phyloP scores from a whole-genome alignment of 768 basidiomycete species.

The Cystofilobasidium capitatum region DNA sequence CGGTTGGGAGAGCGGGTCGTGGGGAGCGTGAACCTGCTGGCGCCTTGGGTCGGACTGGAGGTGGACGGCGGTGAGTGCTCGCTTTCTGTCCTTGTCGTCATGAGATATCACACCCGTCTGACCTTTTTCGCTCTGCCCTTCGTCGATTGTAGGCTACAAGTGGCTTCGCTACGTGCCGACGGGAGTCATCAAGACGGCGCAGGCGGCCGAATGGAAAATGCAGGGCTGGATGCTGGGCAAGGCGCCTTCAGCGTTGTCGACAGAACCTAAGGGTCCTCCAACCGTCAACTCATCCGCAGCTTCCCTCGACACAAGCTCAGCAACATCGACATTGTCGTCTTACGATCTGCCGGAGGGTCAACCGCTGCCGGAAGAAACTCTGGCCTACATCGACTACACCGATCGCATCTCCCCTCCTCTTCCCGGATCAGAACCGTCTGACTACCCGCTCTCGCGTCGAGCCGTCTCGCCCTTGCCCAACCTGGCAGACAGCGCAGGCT shows the following conservation, averaged over 20 bases:
- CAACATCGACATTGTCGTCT: too few relatives aligned
- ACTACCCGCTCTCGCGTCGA: slow-evolving; percentile 28
- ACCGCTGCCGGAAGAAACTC: not conserved
- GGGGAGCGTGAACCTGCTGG: slow-evolving; percentile 77
- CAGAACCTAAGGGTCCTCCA: too few relatives aligned
- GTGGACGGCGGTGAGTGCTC: slow-evolving; percentile 61
- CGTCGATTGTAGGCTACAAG: slow-evolving; percentile 83
- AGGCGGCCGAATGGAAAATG: slow-evolving; percentile 93
- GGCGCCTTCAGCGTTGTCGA: slow-evolving; percentile 48
- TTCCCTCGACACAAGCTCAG: too few relatives aligned
- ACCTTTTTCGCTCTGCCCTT: too few relatives aligned
- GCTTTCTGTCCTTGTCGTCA: not conserved
- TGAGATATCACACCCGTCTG: too few relatives aligned
- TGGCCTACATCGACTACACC: not conserved
- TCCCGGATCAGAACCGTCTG: slow-evolving; percentile 6
- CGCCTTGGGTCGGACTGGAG: slow-evolving; percentile 90
- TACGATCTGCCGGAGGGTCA: too few relatives aligned
- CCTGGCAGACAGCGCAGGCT: slow-evolving; percentile 7
- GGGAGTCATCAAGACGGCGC: slow-evolving; percentile 82
- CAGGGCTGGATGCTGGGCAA: slow-evolving; percentile 98
- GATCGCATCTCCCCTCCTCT: not conserved
- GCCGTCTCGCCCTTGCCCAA: slow-evolving; percentile 31
- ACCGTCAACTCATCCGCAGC: too few relatives aligned
- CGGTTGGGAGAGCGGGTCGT: slow-evolving; percentile 61
- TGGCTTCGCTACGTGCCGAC: slow-evolving; percentile 97